phyloP scores from a whole-genome alignment of 148 eudicot species.

The Rhododendron griersonianum region DNA sequence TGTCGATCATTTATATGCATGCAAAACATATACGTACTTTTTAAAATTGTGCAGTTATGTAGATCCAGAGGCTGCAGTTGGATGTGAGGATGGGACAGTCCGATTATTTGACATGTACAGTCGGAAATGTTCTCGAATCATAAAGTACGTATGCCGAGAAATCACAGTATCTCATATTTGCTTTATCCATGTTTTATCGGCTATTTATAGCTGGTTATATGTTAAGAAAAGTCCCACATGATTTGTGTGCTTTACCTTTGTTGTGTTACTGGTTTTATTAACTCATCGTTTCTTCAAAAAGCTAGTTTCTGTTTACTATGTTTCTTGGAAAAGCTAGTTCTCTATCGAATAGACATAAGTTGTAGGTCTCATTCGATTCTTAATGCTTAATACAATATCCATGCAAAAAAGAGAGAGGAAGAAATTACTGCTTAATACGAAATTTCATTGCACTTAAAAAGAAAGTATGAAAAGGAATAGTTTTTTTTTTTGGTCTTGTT shows the following conservation, averaged over 20 bases:
- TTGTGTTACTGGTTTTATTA: not conserved
- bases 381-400: not conserved
- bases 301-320: not conserved
- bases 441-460: not conserved
- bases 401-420: not conserved
- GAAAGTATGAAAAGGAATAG: not conserved
- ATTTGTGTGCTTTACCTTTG: not conserved
- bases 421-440: not conserved
- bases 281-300: not conserved
- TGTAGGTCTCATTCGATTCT: not conserved
- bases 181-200: not conserved
- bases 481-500: not conserved
- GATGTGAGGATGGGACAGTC: slow-evolving; percentile 78
- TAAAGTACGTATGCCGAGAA: slow-evolving; percentile 41
- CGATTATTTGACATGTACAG: slow-evolving; percentile 93
- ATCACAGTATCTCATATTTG: not conserved
- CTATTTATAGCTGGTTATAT: not conserved
- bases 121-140: slow-evolving; percentile 61
- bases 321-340: not conserved
- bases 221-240: not conserved
- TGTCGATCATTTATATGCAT: not conserved
- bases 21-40: not conserved
- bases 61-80: slow-evolving; percentile 87
- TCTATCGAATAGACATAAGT: not conserved
- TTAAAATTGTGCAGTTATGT: slow-evolving; percentile 49